These are phyloP conservation scores for Cicer arietinum DNA, from an alignment of 306 rosid species.

Conservation along the genomic window DNA sequence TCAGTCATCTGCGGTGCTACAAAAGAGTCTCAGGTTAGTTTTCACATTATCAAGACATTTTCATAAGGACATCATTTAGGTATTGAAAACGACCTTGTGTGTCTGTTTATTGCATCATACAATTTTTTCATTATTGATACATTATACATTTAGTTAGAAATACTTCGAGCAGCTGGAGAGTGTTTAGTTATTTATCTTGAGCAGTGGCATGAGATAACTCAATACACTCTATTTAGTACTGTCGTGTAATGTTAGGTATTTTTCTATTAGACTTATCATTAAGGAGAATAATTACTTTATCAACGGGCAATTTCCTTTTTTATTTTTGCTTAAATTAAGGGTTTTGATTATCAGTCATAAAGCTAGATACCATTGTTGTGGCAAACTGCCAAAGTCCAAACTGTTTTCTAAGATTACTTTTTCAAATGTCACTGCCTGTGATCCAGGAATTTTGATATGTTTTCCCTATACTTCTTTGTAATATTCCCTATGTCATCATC, in stretches of 20 bases:
- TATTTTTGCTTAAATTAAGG: constrained; percentile 4
- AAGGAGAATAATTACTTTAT: not conserved
- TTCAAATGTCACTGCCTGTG: constrained; percentile 2
- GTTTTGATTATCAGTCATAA: not conserved
- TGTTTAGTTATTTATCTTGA: constrained; percentile 11
- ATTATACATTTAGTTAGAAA: constrained; percentile 8
- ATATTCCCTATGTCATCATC: not conserved
- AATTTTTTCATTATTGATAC: not conserved
- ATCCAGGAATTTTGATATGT: not conserved
- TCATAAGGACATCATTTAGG: not conserved
- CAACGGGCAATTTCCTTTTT: not conserved
- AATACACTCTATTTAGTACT: not conserved
- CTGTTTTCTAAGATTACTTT: not conserved
- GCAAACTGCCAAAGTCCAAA: not conserved
- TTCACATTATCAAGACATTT: constrained; percentile 4
- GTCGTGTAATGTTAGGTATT: not conserved
- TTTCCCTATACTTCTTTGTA: not conserved
- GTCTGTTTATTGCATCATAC: not conserved
- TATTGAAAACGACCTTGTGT: not conserved
- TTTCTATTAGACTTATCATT: not conserved
- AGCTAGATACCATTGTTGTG: not conserved
- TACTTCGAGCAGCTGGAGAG: not conserved
- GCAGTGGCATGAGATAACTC: constrained; percentile 7
- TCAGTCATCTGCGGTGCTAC: constrained; percentile 97
- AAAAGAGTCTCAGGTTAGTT: constrained; percentile 95